These are phyloP conservation scores for Zancudomyces culisetae DNA, from an alignment of 371 early-diverging fungal genomes.

Conservation along the genomic window DNA sequence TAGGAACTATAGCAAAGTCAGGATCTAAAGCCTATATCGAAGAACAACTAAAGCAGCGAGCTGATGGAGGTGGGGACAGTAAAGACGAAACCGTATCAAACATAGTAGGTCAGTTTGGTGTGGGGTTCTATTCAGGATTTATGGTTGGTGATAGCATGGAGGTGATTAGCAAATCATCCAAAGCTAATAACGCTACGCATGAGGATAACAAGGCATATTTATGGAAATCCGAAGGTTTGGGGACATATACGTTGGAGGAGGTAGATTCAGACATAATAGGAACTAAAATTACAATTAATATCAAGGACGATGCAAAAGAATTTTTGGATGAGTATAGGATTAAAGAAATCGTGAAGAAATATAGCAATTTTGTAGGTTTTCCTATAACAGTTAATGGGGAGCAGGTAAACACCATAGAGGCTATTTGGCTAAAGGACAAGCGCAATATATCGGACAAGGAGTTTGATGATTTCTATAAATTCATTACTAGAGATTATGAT, in stretches of 20 bases:
- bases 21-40: constrained; percentile 80
- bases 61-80: too few species aligned
- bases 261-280: constrained; percentile 63
- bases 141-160: constrained; percentile 71
- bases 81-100: too few species aligned
- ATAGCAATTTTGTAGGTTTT: constrained; percentile 93
- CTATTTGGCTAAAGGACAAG: constrained; percentile 79
- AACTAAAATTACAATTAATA: constrained; percentile 81
- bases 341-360: constrained; percentile 70
- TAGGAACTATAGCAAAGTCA: constrained; percentile 94
- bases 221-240: constrained; percentile 63
- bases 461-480: constrained; percentile 77
- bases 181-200: too few species aligned
- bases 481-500: constrained; percentile 50
- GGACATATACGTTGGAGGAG: constrained; percentile 56
- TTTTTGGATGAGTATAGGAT: constrained; percentile 56
- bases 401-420: constrained; percentile 69
- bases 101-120: constrained; percentile 98
- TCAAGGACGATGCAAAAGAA: constrained; percentile 76
- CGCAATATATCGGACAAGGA: constrained; percentile 67
- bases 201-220: constrained; percentile 58
- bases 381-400: constrained; percentile 57
- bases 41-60: constrained; percentile 34
- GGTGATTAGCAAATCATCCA: constrained; percentile 62
- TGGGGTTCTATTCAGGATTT: constrained; percentile 74